Conservation (phyloP, 2,329 filamentous ascomycete genomes). For the Phialophora macrospora region DNA sequence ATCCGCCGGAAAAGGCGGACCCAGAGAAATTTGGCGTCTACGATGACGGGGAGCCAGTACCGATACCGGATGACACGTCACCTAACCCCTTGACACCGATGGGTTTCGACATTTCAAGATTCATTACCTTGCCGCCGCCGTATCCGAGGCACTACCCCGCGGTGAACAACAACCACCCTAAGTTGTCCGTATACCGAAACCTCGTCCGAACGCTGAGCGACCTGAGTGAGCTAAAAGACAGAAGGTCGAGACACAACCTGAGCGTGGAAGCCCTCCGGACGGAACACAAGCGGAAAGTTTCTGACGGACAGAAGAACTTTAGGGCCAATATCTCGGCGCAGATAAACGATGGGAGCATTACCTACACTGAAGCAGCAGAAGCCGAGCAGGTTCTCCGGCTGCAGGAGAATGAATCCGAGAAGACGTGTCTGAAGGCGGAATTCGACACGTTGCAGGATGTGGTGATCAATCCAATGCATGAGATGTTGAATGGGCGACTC, state of each 20-base stretch:
- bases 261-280: conserved; percentile 62
- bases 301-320: conserved; percentile 68
- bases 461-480: conserved; percentile 83
- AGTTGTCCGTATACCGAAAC: conserved; percentile 76
- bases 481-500: conserved; percentile 77
- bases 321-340: conserved; percentile 77
- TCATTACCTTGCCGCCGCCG: conserved; percentile 90
- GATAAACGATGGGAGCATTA: conserved; percentile 76
- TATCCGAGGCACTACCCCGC: conserved; percentile 95
- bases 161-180: conserved; percentile 93
- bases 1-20: conserved; percentile 65
- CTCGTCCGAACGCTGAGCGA: conserved; percentile 76
- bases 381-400: conserved; percentile 76
- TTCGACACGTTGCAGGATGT: conserved; percentile 83
- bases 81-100: conserved; percentile 47
- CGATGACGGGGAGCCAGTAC: conserved; percentile 21
- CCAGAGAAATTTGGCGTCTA: conserved; percentile 34
- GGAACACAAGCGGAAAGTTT: conserved; percentile 57
- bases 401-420: conserved; percentile 71
- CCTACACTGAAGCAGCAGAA: conserved; percentile 79
- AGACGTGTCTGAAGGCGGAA: conserved; percentile 75
- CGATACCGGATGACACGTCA: neutral
- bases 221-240: conserved; percentile 70
- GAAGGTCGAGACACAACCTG: conserved; percentile 59
- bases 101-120: conserved; percentile 80